Evolutionary conservation across 208 protist species (phyloP).

Genomic region (Trypanosoma conorhini): DNA sequence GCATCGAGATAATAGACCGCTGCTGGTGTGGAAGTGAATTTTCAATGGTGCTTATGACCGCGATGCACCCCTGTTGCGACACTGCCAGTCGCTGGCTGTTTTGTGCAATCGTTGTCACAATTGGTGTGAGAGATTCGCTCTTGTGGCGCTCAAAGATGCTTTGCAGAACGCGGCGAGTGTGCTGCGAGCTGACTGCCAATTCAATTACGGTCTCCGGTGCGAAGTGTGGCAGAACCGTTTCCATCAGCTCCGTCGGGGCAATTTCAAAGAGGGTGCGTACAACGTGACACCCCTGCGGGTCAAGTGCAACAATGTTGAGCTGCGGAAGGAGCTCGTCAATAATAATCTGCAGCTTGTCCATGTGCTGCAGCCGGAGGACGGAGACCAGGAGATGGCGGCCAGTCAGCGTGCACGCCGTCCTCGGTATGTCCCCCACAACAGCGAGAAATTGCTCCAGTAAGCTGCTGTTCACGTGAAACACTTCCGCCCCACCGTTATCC

Average conservation of each 20-base stretch:
- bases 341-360: conserved; percentile 56
- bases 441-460: conserved; percentile 47
- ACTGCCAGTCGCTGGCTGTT: conserved; percentile 49
- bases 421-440: conserved; percentile 46
- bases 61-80: conserved; percentile 83
- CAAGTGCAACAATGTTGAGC: conserved; percentile 59
- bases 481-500: conserved; percentile 2
- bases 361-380: conserved; percentile 59
- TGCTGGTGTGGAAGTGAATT: conserved; percentile 53
- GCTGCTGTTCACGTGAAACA: neutral
- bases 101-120: conserved; percentile 57
- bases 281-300: conserved; percentile 74
- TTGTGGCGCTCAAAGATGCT: conserved; percentile 73
- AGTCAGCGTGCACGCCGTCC: conserved; percentile 46
- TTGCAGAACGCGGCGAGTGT: conserved; percentile 77
- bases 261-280: conserved; percentile 67
- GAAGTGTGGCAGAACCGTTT: conserved; percentile 44
- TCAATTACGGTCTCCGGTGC: conserved; percentile 36
- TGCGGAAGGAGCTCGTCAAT: conserved; percentile 61
- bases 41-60: conserved; percentile 76
- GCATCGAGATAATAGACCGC: conserved; percentile 42
- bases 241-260: conserved; percentile 50
- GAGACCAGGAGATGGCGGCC: conserved; percentile 58
- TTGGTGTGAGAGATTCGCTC: conserved; percentile 41
- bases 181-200: conserved; percentile 54